Base-by-base conservation (phyloP, 257 asterid genomes). In the Plantago elongata region DNA sequence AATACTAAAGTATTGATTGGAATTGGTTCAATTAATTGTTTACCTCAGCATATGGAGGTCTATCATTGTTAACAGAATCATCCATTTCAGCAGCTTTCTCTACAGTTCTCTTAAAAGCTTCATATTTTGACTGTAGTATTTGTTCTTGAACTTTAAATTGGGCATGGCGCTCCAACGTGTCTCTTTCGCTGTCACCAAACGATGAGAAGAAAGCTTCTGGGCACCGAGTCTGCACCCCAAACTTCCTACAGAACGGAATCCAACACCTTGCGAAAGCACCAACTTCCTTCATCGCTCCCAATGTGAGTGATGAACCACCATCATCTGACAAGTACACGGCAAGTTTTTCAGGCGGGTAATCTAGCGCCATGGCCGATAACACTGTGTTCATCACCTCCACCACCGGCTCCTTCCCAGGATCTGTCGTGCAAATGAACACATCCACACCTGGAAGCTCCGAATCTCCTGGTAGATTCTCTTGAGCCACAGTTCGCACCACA, bases 301-400 rank as follows among this genome's bases (percentile, higher is more conserved):
- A 64, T 9, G 86, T 84, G 79, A 75, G 79, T 66, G 81, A 77
- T 7, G 94, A 85, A 16, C 89, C 96, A 11, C 89, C 94, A 1
- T 88, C 96, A 16, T 88, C 96, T 10, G 94, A 88, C 57, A 88
- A 68, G 73, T 85, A 88, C 54, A 88, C 89, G 11, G 94, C 82
- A 61, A 88, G 83, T 37, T 85, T 85, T 51, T 83, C 83, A 63
- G 79, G 50, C 38, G 94, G 94, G 62, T 88, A 88, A 58, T 84
- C 96, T 27, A 88, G 51, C 54, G 91, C 81, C 91, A 85, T 83
- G 38, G 96, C 89, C 11, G 96, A 85, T 52, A 88, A 5, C n/a
- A 88, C 89, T 51, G 96, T 88, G 70, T 88, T 88, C 89, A 88
- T 88, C 71, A 88, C 94, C 76, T 81, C 91, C 52, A 83, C 73